These are phyloP conservation scores for Yarrowia hollandica DNA, from an alignment of 805 yeast species.

Conservation along the genomic window DNA sequence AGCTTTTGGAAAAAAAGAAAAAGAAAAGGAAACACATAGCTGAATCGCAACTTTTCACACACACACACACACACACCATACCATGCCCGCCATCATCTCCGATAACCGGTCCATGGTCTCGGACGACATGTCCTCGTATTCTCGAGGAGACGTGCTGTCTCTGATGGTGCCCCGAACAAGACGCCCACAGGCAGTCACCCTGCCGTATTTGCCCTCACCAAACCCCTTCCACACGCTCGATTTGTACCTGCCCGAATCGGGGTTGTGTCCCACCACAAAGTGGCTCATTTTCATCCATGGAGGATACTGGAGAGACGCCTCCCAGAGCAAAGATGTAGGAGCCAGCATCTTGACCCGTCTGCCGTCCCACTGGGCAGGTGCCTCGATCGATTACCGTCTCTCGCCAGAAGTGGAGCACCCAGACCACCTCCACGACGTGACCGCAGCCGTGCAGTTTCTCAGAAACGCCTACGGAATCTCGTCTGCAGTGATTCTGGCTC, in stretches of 20 bases:
- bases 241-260: slow-evolving; percentile 29
- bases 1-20: neutral
- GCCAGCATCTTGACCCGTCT: slow-evolving; percentile 40
- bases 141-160: slow-evolving; percentile 10
- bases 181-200: slow-evolving; percentile 30
- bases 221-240: slow-evolving; percentile 32
- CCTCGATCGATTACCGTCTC: slow-evolving; percentile 63
- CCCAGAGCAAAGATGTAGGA: slow-evolving; percentile 60
- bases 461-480: slow-evolving; percentile 36
- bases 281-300: slow-evolving; percentile 70
- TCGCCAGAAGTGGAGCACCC: slow-evolving; percentile 67
- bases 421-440: slow-evolving; percentile 56
- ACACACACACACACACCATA: neutral
- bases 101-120: slow-evolving; percentile 13
- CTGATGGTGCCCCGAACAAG: slow-evolving; percentile 29
- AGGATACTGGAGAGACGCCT: slow-evolving; percentile 83
- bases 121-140: slow-evolving; percentile 3
- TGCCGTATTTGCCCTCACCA: slow-evolving; percentile 30
- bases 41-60: neutral
- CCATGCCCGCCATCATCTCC: slow-evolving; percentile 23
- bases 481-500: slow-evolving; percentile 55
- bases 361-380: slow-evolving; percentile 38
- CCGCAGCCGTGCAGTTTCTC: slow-evolving; percentile 45
- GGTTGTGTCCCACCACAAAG: slow-evolving; percentile 29
- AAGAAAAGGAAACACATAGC: neutral